These are phyloP conservation scores for Eucalyptus marginata DNA, from an alignment of 345 rosid species.

Conservation along the genomic window DNA sequence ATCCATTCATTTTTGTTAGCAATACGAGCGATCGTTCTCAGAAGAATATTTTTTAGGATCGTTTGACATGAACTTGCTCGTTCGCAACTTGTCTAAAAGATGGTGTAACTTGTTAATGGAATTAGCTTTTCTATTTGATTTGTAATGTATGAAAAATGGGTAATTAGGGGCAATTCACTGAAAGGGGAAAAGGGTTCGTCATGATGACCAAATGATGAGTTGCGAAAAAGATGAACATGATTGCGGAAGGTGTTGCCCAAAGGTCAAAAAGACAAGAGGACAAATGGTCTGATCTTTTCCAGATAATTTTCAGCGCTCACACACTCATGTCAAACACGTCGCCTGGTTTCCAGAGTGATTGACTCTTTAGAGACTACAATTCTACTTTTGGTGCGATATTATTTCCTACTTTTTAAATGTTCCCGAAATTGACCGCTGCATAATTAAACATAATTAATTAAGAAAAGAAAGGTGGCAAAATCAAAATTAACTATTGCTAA, in stretches of 20 bases:
- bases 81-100: not conserved
- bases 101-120: not conserved
- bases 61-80: rapidly evolving
- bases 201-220: not conserved
- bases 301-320: not conserved
- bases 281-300: not conserved
- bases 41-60: rapidly evolving
- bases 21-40: rapidly evolving
- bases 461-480: not conserved
- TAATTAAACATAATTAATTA: not conserved
- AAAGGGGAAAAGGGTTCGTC: not conserved
- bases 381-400: not conserved
- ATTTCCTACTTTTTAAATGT: not conserved
- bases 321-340: not conserved
- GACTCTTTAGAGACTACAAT: not conserved
- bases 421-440: not conserved
- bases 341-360: not conserved
- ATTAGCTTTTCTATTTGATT: not conserved
- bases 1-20: rapidly evolving
- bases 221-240: not conserved
- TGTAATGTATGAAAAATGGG: not conserved
- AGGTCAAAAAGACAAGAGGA: not conserved
- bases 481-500: not conserved
- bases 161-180: not conserved
- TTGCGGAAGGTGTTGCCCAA: not conserved